Evolutionary conservation across 768 basidiomycete species (phyloP).

Genomic region (Mycena belliarum): DNA sequence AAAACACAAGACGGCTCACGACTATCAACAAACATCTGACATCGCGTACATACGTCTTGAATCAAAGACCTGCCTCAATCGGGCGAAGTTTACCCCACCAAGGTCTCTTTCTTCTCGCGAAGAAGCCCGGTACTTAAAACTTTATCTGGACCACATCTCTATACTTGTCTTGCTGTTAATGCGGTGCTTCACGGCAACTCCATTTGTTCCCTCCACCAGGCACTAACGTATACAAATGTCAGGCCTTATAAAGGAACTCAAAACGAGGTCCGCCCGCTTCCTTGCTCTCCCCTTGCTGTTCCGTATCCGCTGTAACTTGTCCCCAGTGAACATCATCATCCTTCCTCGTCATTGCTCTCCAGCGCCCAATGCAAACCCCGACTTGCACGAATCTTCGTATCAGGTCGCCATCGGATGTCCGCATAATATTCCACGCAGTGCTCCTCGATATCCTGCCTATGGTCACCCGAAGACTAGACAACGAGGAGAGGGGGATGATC

Average conservation of each 20-base stretch:
- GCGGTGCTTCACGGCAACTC: constrained; percentile 14
- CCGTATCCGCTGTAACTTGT: constrained; percentile 12
- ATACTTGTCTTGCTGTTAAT: constrained; percentile 13
- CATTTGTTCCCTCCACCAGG: constrained; percentile 20
- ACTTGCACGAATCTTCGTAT: constrained; percentile 54
- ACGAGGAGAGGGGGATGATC: constrained; percentile 72
- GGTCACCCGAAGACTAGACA: constrained; percentile 74
- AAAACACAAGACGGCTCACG: constrained; percentile 2
- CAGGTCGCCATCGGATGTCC: constrained; percentile 52
- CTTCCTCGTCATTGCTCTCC: not conserved
- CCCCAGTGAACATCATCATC: not conserved
- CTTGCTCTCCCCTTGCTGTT: too few species aligned
- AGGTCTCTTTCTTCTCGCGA: constrained; percentile 30
- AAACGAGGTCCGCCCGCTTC: constrained; percentile 11
- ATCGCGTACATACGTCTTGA: constrained; percentile 16
- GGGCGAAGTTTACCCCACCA: constrained; percentile 31
- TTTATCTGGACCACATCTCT: constrained; percentile 37
- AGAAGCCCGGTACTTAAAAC: constrained; percentile 47
- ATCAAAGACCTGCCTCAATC: constrained; percentile 25
- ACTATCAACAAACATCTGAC: constrained; percentile 23
- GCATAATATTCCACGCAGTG: constrained; percentile 75
- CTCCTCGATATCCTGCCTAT: constrained; percentile 67
- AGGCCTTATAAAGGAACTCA: constrained; percentile 13
- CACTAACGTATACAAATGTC: constrained; percentile 18
- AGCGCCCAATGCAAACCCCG: constrained; percentile 45